A percentile compares a stretch with the other conserved stretches of the same genome.
Conservation (phyloP, 2,329 filamentous ascomycete species). For the Juglanconis oblonga region DNA sequence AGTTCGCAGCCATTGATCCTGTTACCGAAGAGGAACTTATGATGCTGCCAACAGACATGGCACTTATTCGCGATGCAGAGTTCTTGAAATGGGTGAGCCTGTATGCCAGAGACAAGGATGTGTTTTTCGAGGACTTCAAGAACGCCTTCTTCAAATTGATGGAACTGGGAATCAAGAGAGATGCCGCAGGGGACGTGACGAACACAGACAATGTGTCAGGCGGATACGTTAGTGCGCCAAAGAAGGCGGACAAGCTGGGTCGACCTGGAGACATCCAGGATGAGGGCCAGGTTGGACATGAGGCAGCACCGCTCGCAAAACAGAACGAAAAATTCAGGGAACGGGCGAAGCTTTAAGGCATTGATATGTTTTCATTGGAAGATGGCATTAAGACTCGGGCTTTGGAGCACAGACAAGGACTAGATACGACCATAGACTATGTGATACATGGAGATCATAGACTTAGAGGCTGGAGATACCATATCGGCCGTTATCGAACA, state of each 20-base stretch:
- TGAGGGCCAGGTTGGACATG: conserved; percentile 28
- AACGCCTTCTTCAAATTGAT: conserved; percentile 58
- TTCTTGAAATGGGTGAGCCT: conserved; percentile 56
- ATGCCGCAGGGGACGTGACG: conserved; percentile 47
- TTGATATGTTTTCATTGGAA: not conserved
- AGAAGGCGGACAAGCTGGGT: conserved; percentile 31
- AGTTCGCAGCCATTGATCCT: conserved; percentile 60
- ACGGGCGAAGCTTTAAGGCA: conserved; percentile 35
- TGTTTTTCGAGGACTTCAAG: conserved; percentile 59
- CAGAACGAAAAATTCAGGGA: conserved; percentile 34
- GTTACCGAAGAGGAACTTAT: conserved; percentile 56
- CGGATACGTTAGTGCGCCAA: conserved; percentile 28
- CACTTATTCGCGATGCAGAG: conserved; percentile 48
- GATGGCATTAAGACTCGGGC: not conserved
- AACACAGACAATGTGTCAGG: conserved; percentile 57
- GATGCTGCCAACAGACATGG: conserved; percentile 66
- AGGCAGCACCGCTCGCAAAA: conserved; percentile 38
- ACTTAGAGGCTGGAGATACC: not conserved
- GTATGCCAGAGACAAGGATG: conserved; percentile 59
- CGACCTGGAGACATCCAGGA: conserved; percentile 29
- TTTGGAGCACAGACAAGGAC: not conserved
- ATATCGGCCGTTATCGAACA: too few species aligned
- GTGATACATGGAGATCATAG: not conserved
- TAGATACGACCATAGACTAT: not conserved
- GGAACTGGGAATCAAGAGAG: conserved; percentile 57